A percentile compares a stretch with the other conserved stretches of the same genome.
Conservation (phyloP, 2,329 filamentous ascomycete species). For the Trichophyton schoenleinii region DNA sequence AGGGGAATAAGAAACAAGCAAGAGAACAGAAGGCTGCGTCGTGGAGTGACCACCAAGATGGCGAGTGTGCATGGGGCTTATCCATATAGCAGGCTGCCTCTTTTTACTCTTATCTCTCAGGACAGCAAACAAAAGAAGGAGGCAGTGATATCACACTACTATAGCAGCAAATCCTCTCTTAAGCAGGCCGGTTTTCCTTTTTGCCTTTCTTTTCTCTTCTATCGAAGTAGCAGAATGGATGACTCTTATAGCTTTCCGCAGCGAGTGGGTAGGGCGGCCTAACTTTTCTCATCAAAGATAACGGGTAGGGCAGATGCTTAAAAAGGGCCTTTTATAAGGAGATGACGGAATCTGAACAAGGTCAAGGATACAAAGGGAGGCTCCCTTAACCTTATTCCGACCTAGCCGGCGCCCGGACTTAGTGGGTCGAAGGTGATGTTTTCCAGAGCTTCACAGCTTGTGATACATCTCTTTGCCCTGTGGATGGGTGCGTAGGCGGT, state of each 20-base stretch:
- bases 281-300: neutral
- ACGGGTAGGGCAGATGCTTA: neutral
- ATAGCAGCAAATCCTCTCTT: neutral
- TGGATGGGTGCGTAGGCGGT: neutral
- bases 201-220: neutral
- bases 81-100: neutral
- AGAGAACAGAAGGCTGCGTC: neutral
- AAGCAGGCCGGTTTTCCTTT: neutral
- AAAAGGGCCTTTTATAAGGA: neutral
- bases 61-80: neutral
- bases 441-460: neutral
- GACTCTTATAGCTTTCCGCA: neutral
- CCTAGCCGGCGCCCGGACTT: neutral
- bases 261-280: neutral
- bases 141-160: neutral
- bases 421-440: neutral
- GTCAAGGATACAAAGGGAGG: neutral
- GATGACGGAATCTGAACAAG: neutral
- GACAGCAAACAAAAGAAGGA: neutral
- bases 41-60: neutral
- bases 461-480: neutral
- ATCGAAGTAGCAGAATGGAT: neutral
- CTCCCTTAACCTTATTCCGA: neutral
- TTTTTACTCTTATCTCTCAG: neutral
- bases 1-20: neutral